Conservation (phyloP, 1,284 basidiomycete genomes). For the Hemileccinum hortonii region DNA sequence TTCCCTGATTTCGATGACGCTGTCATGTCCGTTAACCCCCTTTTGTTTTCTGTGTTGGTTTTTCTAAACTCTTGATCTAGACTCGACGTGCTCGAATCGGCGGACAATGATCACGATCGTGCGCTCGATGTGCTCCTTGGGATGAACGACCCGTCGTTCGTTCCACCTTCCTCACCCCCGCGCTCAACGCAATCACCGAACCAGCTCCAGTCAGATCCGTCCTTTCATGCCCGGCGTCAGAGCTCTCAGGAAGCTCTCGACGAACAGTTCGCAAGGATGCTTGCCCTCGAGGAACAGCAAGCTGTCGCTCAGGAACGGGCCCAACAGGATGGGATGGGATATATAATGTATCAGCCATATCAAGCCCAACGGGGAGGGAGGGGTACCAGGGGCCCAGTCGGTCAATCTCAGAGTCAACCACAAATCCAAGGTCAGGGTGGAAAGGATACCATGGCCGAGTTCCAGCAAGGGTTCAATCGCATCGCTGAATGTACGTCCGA, state of each 20-base stretch:
- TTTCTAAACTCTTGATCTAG: slow-evolving; percentile 34
- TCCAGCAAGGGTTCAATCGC: slow-evolving; percentile 69
- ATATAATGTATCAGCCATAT: slow-evolving; percentile 21
- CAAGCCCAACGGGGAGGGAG: slow-evolving; percentile 21
- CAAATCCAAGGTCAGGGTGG: slow-evolving; percentile 22
- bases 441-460: slow-evolving; percentile 59
- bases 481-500: slow-evolving; percentile 67
- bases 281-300: slow-evolving; percentile 69
- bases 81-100: slow-evolving; percentile 66
- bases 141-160: slow-evolving; percentile 79
- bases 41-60: background rate
- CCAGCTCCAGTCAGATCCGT: slow-evolving; percentile 13
- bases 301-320: slow-evolving; percentile 36
- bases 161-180: slow-evolving; percentile 30
- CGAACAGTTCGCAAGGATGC: slow-evolving; percentile 68
- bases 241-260: slow-evolving; percentile 68
- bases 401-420: slow-evolving; percentile 6
- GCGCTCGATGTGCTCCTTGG: slow-evolving; percentile 72
- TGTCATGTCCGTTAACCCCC: slow-evolving; percentile 50
- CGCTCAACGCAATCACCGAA: slow-evolving; percentile 9
- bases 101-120: slow-evolving; percentile 61
- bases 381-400: background rate
- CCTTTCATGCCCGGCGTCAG: slow-evolving; percentile 10
- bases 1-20: slow-evolving; percentile 77
- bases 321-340: slow-evolving; percentile 18